Base-by-base conservation (phyloP, 148 eudicot species). In the Dianthus caryophyllus region DNA sequence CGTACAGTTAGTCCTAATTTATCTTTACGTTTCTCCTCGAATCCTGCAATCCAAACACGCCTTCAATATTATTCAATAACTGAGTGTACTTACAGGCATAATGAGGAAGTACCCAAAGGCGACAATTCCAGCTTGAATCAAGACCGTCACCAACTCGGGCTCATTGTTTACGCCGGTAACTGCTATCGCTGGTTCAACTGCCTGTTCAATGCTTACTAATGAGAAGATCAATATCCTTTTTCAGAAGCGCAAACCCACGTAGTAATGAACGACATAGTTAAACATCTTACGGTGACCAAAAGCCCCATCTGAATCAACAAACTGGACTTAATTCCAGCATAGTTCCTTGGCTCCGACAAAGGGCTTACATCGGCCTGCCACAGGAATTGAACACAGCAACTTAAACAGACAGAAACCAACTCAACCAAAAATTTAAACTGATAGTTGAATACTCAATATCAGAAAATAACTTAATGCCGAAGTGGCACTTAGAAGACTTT, bases 111-210 rank as follows among this genome's bases (percentile, higher is more conserved):
- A 91, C 17, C 76, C n/a, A 77, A 88, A 83, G 58, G 88, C 92
- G 44, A 85, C 48, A 38, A 84, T 69, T 62, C 77, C 97, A 61
- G 51, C 65, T 65, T 87, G 75, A n/a, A 82, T 82, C 71, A 80
- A 16, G 66, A 79, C 78, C 76, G 65, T 65, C 25, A 64, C 47
- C 48, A 81, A 61, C 65, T 91, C 92, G 20, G 67, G 80, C 50
- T 91, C 84, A 63, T 82, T 25, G 67, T 91, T 88, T 26, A 82
- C 90, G 41, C 97, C 97, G 21, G 96, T 88, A 30, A 86, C 92
- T 13, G 87, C 97, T 9, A 75, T 60, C 49, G 88, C 90, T 54
- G 97, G 96, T 66, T 83, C 83, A 57, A 75, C 85, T 39, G 75
- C 87, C 96, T 88, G 78, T 69, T 33, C 17, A 31, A 5, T 30